Conservation (phyloP, 495 filamentous ascomycete species). For the Lasiosphaeriaceae sp. region DNA sequence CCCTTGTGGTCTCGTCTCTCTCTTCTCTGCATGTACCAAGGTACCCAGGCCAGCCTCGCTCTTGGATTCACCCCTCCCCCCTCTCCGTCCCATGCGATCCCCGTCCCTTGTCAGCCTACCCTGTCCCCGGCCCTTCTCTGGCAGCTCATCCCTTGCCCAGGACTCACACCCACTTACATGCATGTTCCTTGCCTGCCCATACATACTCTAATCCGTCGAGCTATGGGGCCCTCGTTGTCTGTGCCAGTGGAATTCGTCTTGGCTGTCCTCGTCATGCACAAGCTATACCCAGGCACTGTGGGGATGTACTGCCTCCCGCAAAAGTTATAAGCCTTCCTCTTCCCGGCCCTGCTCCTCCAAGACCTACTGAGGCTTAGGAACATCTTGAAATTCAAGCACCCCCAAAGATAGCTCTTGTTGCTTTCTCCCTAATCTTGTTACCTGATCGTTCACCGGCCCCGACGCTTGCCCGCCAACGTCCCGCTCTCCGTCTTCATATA, state of each 20-base stretch:
- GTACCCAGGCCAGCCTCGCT: conserved; percentile 1
- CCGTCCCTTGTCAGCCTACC: conserved; percentile 12
- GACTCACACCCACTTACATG: conserved; percentile 17
- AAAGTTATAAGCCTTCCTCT: conserved; percentile 29
- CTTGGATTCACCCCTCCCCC: conserved; percentile 6
- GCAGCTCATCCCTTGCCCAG: conserved; percentile 4
- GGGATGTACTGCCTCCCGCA: conserved; percentile 27
- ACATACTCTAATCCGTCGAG: conserved; percentile 15
- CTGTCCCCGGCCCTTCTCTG: conserved; percentile 15
- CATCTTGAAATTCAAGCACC: conserved; percentile 17
- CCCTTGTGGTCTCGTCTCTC: conserved; percentile 1
- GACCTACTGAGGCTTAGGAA: conserved; percentile 30
- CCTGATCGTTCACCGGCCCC: conserved; percentile 17
- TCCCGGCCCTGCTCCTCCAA: conserved; percentile 21
- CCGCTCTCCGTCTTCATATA: conserved; percentile 21
- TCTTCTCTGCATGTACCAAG: conserved; percentile 9
- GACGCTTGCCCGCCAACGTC: conserved; percentile 9
- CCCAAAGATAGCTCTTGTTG: conserved; percentile 32
- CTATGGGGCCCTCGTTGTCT: conserved; percentile 6
- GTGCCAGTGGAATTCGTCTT: conserved; percentile 11
- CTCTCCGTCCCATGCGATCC: conserved; percentile 7
- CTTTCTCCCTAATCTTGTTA: conserved; percentile 23
- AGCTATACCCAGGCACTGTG: conserved; percentile 19
- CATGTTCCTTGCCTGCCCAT: conserved; percentile 19
- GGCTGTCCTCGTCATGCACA: conserved; percentile 16